Percentiles rank a stretch among this genome's conserved stretches.
Conservation (phyloP, 805 yeast genomes). For the Scheffersomyces ergatensis region DNA sequence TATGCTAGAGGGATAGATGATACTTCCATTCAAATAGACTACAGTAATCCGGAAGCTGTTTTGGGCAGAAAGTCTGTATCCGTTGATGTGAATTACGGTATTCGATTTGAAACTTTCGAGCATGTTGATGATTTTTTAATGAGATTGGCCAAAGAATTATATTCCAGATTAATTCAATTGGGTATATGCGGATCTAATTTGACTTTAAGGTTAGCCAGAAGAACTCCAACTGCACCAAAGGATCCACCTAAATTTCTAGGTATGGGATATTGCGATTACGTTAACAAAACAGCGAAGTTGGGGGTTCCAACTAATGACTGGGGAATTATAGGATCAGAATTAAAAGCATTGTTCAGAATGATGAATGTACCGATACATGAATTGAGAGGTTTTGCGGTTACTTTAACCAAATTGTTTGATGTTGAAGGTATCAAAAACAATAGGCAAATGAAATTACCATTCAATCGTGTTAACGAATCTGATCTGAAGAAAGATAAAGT, state of each 20-base stretch:
- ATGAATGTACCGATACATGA: slow-evolving; percentile 63
- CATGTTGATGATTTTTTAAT: slow-evolving; percentile 67
- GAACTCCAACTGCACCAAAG: slow-evolving; percentile 67
- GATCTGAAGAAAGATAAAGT: not conserved
- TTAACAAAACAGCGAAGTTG: slow-evolving; percentile 55
- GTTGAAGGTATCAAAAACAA: slow-evolving; percentile 19
- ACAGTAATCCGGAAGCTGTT: slow-evolving; percentile 38
- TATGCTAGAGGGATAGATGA: slow-evolving; percentile 68
- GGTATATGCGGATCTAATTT: slow-evolving; percentile 54
- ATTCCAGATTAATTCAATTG: slow-evolving; percentile 46
- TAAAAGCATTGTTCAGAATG: slow-evolving; percentile 53
- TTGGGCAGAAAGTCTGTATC: slow-evolving; percentile 73
- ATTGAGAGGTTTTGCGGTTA: slow-evolving; percentile 76
- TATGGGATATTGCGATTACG: slow-evolving; percentile 73
- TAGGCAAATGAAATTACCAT: slow-evolving; percentile 23
- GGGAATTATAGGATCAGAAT: slow-evolving; percentile 60
- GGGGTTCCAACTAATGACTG: slow-evolving; percentile 60
- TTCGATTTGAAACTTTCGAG: slow-evolving; percentile 58
- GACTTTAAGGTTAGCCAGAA: slow-evolving; percentile 61
- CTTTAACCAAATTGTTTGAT: slow-evolving; percentile 56
- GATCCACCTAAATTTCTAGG: slow-evolving; percentile 81
- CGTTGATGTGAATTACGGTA: slow-evolving; percentile 90
- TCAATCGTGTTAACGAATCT: slow-evolving; percentile 10
- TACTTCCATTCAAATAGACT: slow-evolving; percentile 54
- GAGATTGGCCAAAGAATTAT: slow-evolving; percentile 58